A percentile compares a stretch with the other conserved stretches of the same genome.
These are phyloP conservation scores for Hymenoscyphus salicellus DNA, from an alignment of 2,329 filamentous ascomycete genomes.

Conservation along the genomic window DNA sequence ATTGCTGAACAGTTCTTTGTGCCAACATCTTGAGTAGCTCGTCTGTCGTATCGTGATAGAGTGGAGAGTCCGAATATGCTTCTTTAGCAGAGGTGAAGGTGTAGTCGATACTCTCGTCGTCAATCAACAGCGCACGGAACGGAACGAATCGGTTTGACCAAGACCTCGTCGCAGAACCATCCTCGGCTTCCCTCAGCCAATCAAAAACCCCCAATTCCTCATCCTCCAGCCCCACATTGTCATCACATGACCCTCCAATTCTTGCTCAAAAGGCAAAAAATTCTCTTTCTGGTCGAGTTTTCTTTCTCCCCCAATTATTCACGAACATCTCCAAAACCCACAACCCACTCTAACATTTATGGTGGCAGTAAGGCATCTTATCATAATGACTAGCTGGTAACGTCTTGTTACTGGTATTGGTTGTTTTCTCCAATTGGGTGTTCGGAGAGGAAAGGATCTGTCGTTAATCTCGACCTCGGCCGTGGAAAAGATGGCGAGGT, in stretches of 20 bases:
- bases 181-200: constrained; percentile 20
- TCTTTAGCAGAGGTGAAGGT: neutral
- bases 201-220: constrained; percentile 9
- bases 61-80: neutral
- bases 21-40: constrained; percentile 41
- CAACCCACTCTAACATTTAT: constrained; percentile 31
- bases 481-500: constrained; percentile 34
- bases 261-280: constrained; percentile 16
- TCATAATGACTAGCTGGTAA: constrained; percentile 20
- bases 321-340: constrained; percentile 36
- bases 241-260: constrained; percentile 19
- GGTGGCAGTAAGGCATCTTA: constrained; percentile 26
- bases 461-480: constrained; percentile 42
- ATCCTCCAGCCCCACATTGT: neutral
- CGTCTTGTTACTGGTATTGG: constrained; percentile 35
- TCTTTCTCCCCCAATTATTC: constrained; percentile 20
- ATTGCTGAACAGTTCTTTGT: constrained; percentile 43
- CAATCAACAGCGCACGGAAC: constrained; percentile 8
- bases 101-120: neutral
- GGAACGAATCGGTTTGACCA: constrained; percentile 23
- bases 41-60: neutral
- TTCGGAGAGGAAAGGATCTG: constrained; percentile 39
- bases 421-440: constrained; percentile 23
- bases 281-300: neutral
- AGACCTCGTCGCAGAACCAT: constrained; percentile 8